Percentiles rank a stretch among this genome's conserved stretches.
These are phyloP conservation scores for Curvularia hawaiiensis DNA, from an alignment of 2,329 filamentous ascomycete genomes.

Conservation along the genomic window DNA sequence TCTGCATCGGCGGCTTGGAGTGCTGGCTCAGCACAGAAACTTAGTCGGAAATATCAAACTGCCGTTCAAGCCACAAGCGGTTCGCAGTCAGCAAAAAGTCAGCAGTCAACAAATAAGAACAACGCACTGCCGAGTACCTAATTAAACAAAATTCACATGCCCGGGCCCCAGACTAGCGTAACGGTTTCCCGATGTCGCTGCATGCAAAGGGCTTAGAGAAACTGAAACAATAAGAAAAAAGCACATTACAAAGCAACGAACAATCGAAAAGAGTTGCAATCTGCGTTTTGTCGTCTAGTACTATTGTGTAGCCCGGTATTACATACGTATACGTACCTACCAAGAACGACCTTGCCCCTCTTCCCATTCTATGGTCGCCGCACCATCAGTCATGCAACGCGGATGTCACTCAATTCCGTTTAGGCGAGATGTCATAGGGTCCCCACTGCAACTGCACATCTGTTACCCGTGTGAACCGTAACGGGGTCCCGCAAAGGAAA, in stretches of 20 bases:
- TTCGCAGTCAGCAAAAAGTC: neutral
- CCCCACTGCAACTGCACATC: neutral
- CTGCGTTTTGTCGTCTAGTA: neutral
- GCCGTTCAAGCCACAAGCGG: neutral
- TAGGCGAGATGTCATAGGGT: neutral
- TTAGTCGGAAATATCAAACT: neutral
- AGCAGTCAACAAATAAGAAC: neutral
- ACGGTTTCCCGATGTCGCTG: slow-evolving; percentile 9
- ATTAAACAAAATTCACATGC: slow-evolving; percentile 2
- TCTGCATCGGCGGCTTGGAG: slow-evolving; percentile 1
- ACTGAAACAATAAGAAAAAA: neutral
- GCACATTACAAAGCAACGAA: slow-evolving; percentile 6
- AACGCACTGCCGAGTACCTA: slow-evolving; percentile 1
- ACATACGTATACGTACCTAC: neutral
- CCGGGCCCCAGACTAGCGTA: neutral
- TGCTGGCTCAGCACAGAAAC: neutral
- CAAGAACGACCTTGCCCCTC: no score
- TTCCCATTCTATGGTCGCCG: neutral
- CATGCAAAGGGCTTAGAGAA: neutral
- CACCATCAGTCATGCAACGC: neutral
- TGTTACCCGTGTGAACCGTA: neutral
- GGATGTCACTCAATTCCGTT: neutral
- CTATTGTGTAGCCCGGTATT: neutral
- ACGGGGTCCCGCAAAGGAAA: neutral
- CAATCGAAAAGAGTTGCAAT: slow-evolving; percentile 18